Evolutionary conservation across 1,139 yeast species (phyloP), one percentile per base, ranked within the genome.

Genomic region (Diutina mesorugosa): DNA sequence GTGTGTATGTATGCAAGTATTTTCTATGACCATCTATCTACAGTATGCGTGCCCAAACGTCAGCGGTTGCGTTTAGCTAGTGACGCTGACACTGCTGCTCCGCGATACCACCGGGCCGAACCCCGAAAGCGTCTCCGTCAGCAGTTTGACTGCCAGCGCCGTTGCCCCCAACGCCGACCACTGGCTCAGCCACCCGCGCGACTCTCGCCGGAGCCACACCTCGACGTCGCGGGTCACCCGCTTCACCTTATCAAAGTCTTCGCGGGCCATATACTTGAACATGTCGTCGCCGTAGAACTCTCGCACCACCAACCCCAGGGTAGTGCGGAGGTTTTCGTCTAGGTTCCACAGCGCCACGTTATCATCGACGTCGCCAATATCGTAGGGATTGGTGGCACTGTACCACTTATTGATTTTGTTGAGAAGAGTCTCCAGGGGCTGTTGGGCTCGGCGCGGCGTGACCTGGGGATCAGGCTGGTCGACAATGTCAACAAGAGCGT

Each of bases 271-370:
- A 57, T 64, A 65, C 54, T 64, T 63, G 52, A 72, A 65, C 48
- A 72, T 59, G 50, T 72, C 74, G 58, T 72, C 75, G 1, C 77
- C 77, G 58, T 72, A 72, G 56, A 72, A 72, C 54, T 65, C 64
- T 45, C 63, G 63, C 26, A 66, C 57, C 12, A 63, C 12, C 57
- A 51, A 3, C 35, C 53, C 18, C 51, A 21, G 18, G 21, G 55
- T 26, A 1, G 54, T 26, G 38, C 53, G 55, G 54, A 70, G 61
- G 58, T 70, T 67, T 59, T 73, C 78, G 60, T 75, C 79, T 58
- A 76, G 64, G 61, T 75, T 75, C 79, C 79, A 76, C 55, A 76
- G 71, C 16, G 80, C 80, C 4, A 71, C 67, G 61, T 75, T 74
- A 59, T 76, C 80, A 59, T 73, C 76, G 6, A 72, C 53, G 1